These are phyloP conservation scores for Begonia peltatifolia DNA, from an alignment of 306 rosid species.

Conservation along the genomic window DNA sequence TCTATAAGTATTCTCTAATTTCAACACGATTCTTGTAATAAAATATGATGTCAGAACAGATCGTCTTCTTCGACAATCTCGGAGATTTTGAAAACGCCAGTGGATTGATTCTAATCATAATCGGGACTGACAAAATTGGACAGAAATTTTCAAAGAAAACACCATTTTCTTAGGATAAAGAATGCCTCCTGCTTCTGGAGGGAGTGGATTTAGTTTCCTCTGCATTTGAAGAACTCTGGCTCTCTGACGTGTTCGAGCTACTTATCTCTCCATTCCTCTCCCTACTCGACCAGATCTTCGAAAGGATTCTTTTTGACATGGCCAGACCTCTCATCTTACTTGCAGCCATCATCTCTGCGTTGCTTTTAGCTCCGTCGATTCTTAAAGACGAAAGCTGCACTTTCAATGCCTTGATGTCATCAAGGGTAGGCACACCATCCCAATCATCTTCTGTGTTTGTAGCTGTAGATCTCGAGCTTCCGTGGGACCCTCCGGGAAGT, in stretches of 20 bases:
- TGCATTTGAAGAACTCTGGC: constrained; percentile 64
- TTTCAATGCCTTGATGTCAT: constrained; percentile 57
- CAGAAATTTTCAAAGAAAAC: background rate
- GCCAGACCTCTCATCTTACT: constrained; percentile 51
- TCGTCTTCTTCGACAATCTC: too few species aligned
- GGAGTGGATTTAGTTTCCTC: constrained; percentile 81
- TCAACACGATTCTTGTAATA: too few species aligned
- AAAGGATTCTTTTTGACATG: constrained; percentile 55
- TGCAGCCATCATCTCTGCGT: constrained; percentile 31
- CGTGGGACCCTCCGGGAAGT: constrained; percentile 60
- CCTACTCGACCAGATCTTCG: constrained; percentile 79
- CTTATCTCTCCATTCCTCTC: constrained; percentile 62
- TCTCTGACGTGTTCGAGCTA: constrained; percentile 88
- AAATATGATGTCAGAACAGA: too few species aligned
- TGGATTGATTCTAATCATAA: too few species aligned
- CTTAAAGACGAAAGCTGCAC: constrained; percentile 44
- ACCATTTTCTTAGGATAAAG: constrained; percentile 32
- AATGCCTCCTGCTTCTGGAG: constrained; percentile 75
- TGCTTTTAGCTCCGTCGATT: constrained; percentile 21
- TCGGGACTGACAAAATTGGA: background rate
- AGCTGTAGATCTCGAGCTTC: constrained; percentile 76
- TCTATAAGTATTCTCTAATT: too few species aligned
- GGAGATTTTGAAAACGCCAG: too few species aligned
- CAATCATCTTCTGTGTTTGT: constrained; percentile 82
- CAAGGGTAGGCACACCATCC: constrained; percentile 59